phyloP scores from a whole-genome alignment of 139 green algal species.

The Chlamydomonas incerta region DNA sequence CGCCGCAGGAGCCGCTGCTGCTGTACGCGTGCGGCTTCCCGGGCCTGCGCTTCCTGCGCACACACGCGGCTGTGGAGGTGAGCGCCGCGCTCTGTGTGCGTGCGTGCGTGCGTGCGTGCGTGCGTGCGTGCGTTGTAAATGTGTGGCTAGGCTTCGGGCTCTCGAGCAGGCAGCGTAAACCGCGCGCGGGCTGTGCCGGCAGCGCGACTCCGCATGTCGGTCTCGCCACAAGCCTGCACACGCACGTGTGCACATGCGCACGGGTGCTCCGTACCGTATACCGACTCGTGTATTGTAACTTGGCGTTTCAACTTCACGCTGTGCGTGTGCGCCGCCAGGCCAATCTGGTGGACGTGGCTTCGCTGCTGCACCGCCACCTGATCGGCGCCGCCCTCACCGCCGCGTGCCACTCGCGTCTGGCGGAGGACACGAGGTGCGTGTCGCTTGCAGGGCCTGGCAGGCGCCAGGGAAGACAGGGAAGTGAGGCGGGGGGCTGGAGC shows the following conservation, averaged over 20 bases:
- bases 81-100: no score
- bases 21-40: constrained; percentile 75
- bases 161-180: no score
- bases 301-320: neutral
- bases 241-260: neutral
- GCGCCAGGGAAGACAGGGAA: no score
- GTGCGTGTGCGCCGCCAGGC: neutral
- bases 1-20: constrained; percentile 77
- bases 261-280: neutral
- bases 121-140: no score
- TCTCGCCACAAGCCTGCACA: no score
- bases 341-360: neutral
- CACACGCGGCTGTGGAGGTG: constrained; percentile 15
- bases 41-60: constrained; percentile 36
- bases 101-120: no score
- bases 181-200: no score
- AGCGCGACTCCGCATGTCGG: no score
- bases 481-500: neutral
- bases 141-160: no score
- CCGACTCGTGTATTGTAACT: neutral
- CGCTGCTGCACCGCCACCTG: constrained; percentile 45
- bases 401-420: constrained; percentile 33
- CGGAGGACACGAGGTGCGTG: constrained; percentile 12
- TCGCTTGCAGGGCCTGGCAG: no score
- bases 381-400: constrained; percentile 37